Conservation (phyloP, 2,329 filamentous ascomycete genomes). For the Aspergillus sp. region DNA sequence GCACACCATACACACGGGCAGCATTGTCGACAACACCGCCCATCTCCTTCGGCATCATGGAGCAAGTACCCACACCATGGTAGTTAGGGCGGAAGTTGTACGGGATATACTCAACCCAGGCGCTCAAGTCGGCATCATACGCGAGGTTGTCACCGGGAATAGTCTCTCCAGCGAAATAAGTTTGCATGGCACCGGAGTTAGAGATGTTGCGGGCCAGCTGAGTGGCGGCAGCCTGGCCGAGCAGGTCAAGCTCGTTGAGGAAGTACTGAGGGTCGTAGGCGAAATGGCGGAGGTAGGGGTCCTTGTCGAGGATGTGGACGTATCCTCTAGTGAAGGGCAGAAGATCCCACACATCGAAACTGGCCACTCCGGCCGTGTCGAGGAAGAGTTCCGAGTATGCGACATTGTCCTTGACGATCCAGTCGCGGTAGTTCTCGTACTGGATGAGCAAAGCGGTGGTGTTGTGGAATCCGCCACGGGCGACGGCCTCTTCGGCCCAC, state of each 20-base stretch:
- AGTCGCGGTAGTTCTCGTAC: constrained; percentile 31
- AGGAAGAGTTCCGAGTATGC: constrained; percentile 31
- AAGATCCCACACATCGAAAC: constrained; percentile 32
- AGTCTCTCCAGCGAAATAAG: constrained; percentile 22
- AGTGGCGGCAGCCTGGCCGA: constrained; percentile 29
- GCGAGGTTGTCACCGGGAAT: constrained; percentile 18
- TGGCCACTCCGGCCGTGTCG: constrained; percentile 26
- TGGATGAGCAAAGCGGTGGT: constrained; percentile 26
- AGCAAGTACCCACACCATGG: constrained; percentile 35
- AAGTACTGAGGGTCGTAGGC: constrained; percentile 30
- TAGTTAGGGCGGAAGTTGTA: constrained; percentile 31
- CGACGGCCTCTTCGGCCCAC: constrained; percentile 30
- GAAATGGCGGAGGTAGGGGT: constrained; percentile 28
- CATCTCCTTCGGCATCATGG: constrained; percentile 34
- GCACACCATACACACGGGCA: constrained; percentile 33
- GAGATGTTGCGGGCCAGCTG: constrained; percentile 29
- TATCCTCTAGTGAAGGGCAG: constrained; percentile 34
- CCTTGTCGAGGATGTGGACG: constrained; percentile 23
- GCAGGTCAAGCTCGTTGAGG: constrained; percentile 30
- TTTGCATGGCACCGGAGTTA: constrained; percentile 19
- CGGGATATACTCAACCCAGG: constrained; percentile 28
- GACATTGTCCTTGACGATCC: constrained; percentile 30
- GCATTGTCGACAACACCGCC: constrained; percentile 37
- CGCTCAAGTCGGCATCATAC: constrained; percentile 21
- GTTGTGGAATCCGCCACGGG: constrained; percentile 30